Conservation (phyloP, 202 grass and related monocot species). For the Zoysia matrella region DNA sequence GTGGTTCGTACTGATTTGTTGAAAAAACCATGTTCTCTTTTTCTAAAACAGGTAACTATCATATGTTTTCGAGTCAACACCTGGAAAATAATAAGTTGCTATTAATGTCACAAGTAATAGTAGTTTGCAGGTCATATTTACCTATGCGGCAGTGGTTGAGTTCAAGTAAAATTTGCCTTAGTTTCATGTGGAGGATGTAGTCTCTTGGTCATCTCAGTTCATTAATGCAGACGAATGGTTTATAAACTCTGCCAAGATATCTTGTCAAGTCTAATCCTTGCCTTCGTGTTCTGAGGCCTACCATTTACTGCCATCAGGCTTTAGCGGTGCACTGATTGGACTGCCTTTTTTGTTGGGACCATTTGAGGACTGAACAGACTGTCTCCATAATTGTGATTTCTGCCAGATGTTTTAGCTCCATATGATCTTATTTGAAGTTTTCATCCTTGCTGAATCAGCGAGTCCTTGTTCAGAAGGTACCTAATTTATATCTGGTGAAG, state of each 20-base stretch:
- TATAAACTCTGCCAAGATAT: conserved; percentile 21
- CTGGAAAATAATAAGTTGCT: not conserved
- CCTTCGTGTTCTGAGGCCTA: conserved; percentile 42
- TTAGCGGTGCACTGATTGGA: conserved; percentile 49
- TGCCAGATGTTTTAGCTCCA: conserved; percentile 44
- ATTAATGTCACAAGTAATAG: not conserved
- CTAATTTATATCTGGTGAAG: conserved; percentile 41
- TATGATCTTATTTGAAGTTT: conserved; percentile 57
- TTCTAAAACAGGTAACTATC: not conserved
- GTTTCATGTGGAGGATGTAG: conserved; percentile 19
- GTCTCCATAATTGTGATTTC: conserved; percentile 68
- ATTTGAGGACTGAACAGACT: conserved; percentile 45
- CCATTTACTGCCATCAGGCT: conserved; percentile 46
- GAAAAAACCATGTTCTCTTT: conserved; percentile 6
- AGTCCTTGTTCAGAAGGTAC: conserved; percentile 27
- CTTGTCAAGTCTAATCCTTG: conserved; percentile 40
- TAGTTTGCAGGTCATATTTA: conserved; percentile 17
- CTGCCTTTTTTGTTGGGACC: conserved; percentile 46
- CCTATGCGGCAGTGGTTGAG: not conserved
- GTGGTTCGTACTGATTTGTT: conserved; percentile 15
- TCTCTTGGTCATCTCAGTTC: conserved; percentile 33
- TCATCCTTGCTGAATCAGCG: conserved; percentile 37
- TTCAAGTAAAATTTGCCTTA: conserved; percentile 43
- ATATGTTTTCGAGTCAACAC: conserved; percentile 23
- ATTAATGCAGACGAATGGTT: conserved; percentile 23